Evolutionary conservation across 179 eudicot species (phyloP).

Genomic region (Silene vulgaris): DNA sequence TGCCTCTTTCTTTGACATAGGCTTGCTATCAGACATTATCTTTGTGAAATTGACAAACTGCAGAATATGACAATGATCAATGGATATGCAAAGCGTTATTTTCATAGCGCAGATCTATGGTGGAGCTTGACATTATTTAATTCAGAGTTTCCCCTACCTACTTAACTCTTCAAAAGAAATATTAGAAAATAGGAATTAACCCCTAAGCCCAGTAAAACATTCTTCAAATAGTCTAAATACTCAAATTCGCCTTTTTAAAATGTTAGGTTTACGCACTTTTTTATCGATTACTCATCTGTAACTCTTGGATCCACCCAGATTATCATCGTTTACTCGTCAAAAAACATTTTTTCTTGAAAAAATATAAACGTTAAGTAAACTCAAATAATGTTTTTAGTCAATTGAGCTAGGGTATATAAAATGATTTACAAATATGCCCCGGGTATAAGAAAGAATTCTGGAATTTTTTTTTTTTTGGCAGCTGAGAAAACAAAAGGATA

Average conservation of each 20-base stretch:
- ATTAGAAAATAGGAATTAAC: too few relatives aligned
- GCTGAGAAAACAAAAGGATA: too few relatives aligned
- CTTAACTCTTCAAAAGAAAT: too few relatives aligned
- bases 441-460: not conserved
- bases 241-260: not conserved
- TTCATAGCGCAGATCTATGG: not conserved
- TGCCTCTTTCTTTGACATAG: conserved; percentile 58
- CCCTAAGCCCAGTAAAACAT: too few relatives aligned
- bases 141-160: too few relatives aligned
- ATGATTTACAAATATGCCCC: not conserved
- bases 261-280: not conserved
- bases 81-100: not conserved
- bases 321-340: not conserved
- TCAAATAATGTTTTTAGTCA: not conserved
- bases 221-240: not conserved
- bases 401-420: not conserved
- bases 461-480: too few relatives aligned
- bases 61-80: conserved; percentile 13
- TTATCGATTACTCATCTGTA: not conserved
- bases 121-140: too few relatives aligned
- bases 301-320: not conserved
- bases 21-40: conserved; percentile 60
- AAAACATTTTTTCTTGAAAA: too few relatives aligned
- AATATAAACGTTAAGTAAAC: too few relatives aligned
- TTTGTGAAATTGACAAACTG: conserved; percentile 84